Base-by-base conservation (phyloP, 352 stramenopile species). In the Plasmopara halstedii region DNA sequence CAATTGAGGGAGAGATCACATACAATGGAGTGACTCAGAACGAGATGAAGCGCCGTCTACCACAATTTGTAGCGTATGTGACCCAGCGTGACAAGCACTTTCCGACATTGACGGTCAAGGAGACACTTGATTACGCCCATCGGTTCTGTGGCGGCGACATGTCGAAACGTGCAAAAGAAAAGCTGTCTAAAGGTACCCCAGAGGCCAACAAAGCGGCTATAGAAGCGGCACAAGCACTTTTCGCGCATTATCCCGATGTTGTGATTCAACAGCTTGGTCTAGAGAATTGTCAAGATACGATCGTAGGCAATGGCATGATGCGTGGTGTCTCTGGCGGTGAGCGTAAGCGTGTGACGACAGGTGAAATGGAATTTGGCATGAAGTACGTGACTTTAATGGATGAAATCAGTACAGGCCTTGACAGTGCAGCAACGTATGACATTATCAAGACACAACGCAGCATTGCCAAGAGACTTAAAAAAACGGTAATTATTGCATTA, bases 51-150 rank as follows among this genome's bases (percentile, higher is more conserved):
- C 46, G 58, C 17, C 58, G 58, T 15, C 41, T 77, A 31, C 58
- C 66, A 31, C 62, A 73, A 52, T 66, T 72, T 26, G 47, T 64
- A 32, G 52, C 64, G 1, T 75, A 79, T 45, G 64, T 76, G 25
- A 66, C 48, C 2, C 68, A 77, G 44, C 57, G 67, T n/a, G 87
- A 97, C 64, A 97, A 64, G 95, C 89, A 41, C 78, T 97, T 96
- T 96, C 53, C 53, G 0, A 56, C 46, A 6, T 46, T 61, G 6
- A 56, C 47, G 3, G 53, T 62, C 3, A 53, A 62, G 31, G 47
- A 62, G 42, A 62, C 53, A 19, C 53, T 62, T 17, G 35, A 62
- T 41, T 56, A 38, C 66, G 64, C 88, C 17, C 84, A 88, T 57
- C 68, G 83, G 46, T 95, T 80, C 54, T 82, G 79, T 25, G 67